A percentile compares a stretch with the other conserved stretches of the same genome.
phyloP scores from a whole-genome alignment of 1,139 yeast genomes.

The Pichia sp. region DNA sequence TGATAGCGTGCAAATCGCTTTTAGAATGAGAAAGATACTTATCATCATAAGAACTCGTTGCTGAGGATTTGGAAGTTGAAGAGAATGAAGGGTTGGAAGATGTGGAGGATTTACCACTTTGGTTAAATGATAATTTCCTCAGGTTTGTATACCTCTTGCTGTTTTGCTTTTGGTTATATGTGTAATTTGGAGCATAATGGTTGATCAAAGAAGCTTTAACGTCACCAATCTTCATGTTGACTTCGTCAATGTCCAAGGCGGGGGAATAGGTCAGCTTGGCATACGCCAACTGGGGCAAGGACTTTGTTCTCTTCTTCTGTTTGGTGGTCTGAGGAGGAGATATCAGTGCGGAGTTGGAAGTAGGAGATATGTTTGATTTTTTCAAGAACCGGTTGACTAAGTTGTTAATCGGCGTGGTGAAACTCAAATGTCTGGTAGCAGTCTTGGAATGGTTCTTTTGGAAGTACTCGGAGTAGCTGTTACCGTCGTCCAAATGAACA shows the following conservation, averaged over 20 bases:
- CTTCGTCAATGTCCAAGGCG: conserved; percentile 29
- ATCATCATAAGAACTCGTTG: conserved; percentile 24
- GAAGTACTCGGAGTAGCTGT: conserved; percentile 9
- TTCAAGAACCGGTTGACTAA: conserved; percentile 15
- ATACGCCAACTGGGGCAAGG: conserved; percentile 69
- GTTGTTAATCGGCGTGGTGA: conserved; percentile 13
- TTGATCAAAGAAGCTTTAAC: conserved; percentile 36
- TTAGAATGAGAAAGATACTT: conserved; percentile 1
- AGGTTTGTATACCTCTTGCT: conserved; percentile 1
- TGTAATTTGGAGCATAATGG: conserved; percentile 26
- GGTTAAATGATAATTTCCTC: conserved; percentile 20
- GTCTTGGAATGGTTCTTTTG: conserved; percentile 3
- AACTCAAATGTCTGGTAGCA: conserved; percentile 15
- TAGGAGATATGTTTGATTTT: conserved; percentile 4
- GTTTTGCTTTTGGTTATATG: conserved; percentile 8
- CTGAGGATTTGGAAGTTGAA: conserved; percentile 19
- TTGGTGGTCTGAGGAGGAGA: background rate
- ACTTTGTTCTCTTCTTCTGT: conserved; percentile 49
- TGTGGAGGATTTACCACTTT: conserved; percentile 9
- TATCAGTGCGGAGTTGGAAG: background rate
- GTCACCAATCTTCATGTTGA: conserved; percentile 37
- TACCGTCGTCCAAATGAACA: conserved; percentile 5
- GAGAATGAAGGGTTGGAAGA: conserved; percentile 9
- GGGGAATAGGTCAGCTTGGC: conserved; percentile 36
- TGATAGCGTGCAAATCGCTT: no score